Base-by-base conservation (phyloP, 2,329 filamentous ascomycete species). In the Geosmithia putterillii region DNA sequence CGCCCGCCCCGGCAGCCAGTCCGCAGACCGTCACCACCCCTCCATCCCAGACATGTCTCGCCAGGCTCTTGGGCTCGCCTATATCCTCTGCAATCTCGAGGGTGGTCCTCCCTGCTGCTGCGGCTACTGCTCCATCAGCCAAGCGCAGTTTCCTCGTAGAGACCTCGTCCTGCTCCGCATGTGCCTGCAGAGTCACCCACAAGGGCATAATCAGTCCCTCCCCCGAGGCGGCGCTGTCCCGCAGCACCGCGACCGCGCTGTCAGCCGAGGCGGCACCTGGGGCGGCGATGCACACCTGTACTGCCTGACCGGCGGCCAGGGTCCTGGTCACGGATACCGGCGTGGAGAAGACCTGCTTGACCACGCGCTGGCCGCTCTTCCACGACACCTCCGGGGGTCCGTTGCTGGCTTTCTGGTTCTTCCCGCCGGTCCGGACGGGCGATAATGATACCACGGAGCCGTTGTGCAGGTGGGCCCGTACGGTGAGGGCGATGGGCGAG, bases 41-140 rank as follows among this genome's bases (percentile, higher is more conserved):
- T 1, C 66, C 73, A 42, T 79, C 74, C 74, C 74, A 79, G 6
- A 78, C 62, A 46, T 78, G 74, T 3, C 74, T 66, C 1, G 74
- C 73, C 44, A 79, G 77, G 51, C 72, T 76, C 36, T 40, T 43
- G 10, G 42, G 42, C 56, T 78, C 73, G 14, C 73, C 74, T 9
- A 78, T 67, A 42, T 76, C 72, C 46, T 79, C 75, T 43, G 73
- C 68, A 4, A 77, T 57, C 22, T 67, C 60, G 7, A 74, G 47
- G 9, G 28, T 32, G 10, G 28, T 32, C 28, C 28, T 14, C 28
- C 28, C 10, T 12, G 28, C 48, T 50, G 1, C 55, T 50, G 39
- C 15, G 48, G 48, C 8, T 51, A 51, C 2, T 48, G 23, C 1
- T 46, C 47, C 1, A 52, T 53, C 6, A 51, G n/a, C 54, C 28